phyloP scores from a whole-genome alignment of 1,284 basidiomycete genomes.

The Pyrrhoderma noxium region DNA sequence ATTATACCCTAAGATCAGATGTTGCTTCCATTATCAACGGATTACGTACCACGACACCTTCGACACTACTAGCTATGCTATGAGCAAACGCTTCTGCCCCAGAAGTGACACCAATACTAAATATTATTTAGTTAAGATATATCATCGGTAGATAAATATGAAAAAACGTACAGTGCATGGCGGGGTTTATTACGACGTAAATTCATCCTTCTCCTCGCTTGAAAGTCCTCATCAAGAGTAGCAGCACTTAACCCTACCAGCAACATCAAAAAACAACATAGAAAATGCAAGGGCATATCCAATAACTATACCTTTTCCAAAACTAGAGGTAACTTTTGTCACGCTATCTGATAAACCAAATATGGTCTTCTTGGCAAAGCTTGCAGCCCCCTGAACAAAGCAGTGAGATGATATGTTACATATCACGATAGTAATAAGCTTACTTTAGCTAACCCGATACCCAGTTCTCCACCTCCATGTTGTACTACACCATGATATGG shows the following conservation, averaged over 20 bases:
- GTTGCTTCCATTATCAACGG: conserved; percentile 7
- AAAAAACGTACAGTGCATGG: conserved; percentile 75
- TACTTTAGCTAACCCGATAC: conserved; percentile 95
- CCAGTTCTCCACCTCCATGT: conserved; percentile 94
- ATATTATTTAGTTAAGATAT: conserved; percentile 11
- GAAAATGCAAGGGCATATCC: not conserved
- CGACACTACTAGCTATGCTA: conserved; percentile 91
- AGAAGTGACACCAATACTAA: conserved; percentile 85
- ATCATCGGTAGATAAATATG: conserved; percentile 9
- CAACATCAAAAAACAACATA: not conserved
- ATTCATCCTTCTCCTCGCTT: conserved; percentile 80
- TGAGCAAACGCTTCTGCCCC: conserved; percentile 93
- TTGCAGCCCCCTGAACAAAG: conserved; percentile 78
- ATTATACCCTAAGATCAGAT: not conserved
- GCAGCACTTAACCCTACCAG: conserved; percentile 85
- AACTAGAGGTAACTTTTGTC: conserved; percentile 94
- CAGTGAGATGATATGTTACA: not conserved
- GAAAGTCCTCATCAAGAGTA: conserved; percentile 95
- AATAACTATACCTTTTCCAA: conserved; percentile 75
- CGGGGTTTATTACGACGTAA: conserved; percentile 91
- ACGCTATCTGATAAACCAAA: conserved; percentile 95
- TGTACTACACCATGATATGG: conserved; percentile 97
- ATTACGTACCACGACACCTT: conserved; percentile 80
- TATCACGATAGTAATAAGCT: conserved; percentile 16
- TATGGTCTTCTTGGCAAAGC: conserved; percentile 98